phyloP scores from a whole-genome alignment of 2,329 filamentous ascomycete species.

The Dactylellina parvicollis region DNA sequence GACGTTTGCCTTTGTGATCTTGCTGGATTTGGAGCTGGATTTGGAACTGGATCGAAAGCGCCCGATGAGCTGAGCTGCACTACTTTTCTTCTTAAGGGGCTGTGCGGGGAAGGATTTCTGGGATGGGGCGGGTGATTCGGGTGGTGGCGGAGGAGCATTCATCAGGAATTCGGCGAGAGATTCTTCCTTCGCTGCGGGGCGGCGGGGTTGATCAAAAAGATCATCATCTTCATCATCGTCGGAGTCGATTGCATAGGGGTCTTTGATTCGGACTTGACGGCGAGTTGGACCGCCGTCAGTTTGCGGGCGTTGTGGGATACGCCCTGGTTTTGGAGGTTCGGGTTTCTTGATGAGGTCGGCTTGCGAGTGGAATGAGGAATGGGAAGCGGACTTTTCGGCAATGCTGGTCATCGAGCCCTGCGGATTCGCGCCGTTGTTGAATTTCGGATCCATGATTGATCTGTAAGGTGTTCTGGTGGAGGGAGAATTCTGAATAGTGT shows the following conservation, averaged over 20 bases:
- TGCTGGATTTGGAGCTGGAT: constrained; percentile 59
- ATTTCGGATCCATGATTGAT: constrained; percentile 55
- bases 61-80: constrained; percentile 71
- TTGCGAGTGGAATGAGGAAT: constrained; percentile 78
- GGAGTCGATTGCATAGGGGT: constrained; percentile 92
- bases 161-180: constrained; percentile 57
- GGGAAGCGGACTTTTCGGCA: constrained; percentile 58
- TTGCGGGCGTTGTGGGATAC: constrained; percentile 56
- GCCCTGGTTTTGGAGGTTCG: constrained; percentile 59
- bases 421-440: constrained; percentile 53
- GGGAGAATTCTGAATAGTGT: constrained; percentile 73
- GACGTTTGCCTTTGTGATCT: constrained; percentile 57
- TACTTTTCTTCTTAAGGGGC: constrained; percentile 72
- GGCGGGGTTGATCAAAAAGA: constrained; percentile 23
- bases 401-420: constrained; percentile 49
- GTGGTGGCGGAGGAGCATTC: constrained; percentile 60
- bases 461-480: constrained; percentile 86
- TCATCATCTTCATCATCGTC: constrained; percentile 64
- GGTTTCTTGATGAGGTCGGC: constrained; percentile 70
- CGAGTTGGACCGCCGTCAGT: constrained; percentile 70
- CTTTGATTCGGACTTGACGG: constrained; percentile 80
- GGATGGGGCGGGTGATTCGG: constrained; percentile 43
- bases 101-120: constrained; percentile 50
- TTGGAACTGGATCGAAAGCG: constrained; percentile 67
- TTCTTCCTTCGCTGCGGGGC: constrained; percentile 52